Conservation (phyloP, 129 eudicot species). For the Centrapalus pauciflorus region DNA sequence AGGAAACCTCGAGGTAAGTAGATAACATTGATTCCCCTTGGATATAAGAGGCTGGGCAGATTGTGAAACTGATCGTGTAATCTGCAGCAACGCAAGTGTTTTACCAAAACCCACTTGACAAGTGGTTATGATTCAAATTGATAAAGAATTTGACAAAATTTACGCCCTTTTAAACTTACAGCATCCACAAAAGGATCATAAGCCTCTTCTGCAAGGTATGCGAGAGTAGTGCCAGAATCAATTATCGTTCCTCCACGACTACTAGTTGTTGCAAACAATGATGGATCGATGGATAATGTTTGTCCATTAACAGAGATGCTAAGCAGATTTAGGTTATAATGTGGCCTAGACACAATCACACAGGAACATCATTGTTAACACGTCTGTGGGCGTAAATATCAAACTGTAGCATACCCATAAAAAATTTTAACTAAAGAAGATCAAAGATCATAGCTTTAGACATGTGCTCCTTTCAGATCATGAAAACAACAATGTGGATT, state of each 20-base stretch:
- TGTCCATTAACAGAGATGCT: slow-evolving; percentile 89
- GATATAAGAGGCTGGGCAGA: slow-evolving; percentile 63
- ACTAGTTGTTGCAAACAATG: slow-evolving; percentile 67
- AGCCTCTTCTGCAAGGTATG: slow-evolving; percentile 91
- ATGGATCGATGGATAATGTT: slow-evolving; percentile 55
- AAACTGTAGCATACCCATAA: background rate
- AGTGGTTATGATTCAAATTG: background rate
- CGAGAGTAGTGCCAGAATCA: slow-evolving; percentile 97
- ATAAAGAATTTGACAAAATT: background rate
- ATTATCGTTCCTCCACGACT: slow-evolving; percentile 91
- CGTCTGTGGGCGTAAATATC: background rate
- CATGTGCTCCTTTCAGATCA: slow-evolving; percentile 11
- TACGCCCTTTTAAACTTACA: slow-evolving; percentile 44
- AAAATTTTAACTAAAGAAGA: background rate
- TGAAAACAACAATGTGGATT: background rate
- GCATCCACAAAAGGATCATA: slow-evolving; percentile 77
- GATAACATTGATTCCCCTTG: slow-evolving; percentile 71
- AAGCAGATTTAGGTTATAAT: slow-evolving; percentile 74
- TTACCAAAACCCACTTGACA: background rate
- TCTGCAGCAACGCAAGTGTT: slow-evolving; percentile 43
- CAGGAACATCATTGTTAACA: slow-evolving; percentile 1
- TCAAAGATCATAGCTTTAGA: slow-evolving; percentile 13
- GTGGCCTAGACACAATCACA: slow-evolving; percentile 56
- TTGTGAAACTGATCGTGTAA: slow-evolving; percentile 47
- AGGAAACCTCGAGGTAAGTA: slow-evolving; percentile 63